phyloP scores from a whole-genome alignment of 2,329 filamentous ascomycete genomes.

The Aspergillus melleus region DNA sequence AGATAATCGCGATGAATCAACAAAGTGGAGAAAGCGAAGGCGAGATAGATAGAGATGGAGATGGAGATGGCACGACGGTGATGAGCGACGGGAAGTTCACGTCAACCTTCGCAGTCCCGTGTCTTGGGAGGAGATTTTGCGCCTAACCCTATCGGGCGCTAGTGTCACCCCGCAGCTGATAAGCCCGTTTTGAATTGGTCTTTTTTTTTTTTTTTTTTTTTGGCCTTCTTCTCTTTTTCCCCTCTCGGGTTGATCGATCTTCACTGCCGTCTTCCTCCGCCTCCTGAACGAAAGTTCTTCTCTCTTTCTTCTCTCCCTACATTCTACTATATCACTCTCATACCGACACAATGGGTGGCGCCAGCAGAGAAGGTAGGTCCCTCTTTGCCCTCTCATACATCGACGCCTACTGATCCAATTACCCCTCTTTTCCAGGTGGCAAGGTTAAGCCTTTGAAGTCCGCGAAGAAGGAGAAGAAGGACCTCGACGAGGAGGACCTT shows the following conservation, averaged over 20 bases:
- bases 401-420: constrained; percentile 5
- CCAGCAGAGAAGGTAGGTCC: constrained; percentile 63
- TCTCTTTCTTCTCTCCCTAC: constrained; percentile 13
- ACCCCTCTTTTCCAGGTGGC: constrained; percentile 59
- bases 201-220: constrained; percentile 11
- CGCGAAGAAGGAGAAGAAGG: constrained; percentile 79
- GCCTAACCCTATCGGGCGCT: constrained; percentile 20
- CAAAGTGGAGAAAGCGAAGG: background rate
- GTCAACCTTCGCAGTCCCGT: constrained; percentile 9
- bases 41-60: constrained; percentile 6
- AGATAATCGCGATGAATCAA: background rate
- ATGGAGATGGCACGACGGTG: constrained; percentile 4
- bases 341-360: constrained; percentile 61
- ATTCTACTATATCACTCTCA: constrained; percentile 5
- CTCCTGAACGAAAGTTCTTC: constrained; percentile 1
- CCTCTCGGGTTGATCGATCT: constrained; percentile 18
- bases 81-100: background rate
- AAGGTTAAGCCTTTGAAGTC: constrained; percentile 85
- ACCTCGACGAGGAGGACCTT: constrained; percentile 82
- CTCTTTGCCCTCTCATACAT: background rate
- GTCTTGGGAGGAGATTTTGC: constrained; percentile 17
- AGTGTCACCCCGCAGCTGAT: constrained; percentile 24
- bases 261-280: constrained; percentile 7
- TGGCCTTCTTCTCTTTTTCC: constrained; percentile 3
- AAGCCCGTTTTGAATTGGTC: constrained; percentile 15